Evolutionary conservation across 306 rosid genomes (phyloP).

Genomic region (Medicago ruthenica): DNA sequence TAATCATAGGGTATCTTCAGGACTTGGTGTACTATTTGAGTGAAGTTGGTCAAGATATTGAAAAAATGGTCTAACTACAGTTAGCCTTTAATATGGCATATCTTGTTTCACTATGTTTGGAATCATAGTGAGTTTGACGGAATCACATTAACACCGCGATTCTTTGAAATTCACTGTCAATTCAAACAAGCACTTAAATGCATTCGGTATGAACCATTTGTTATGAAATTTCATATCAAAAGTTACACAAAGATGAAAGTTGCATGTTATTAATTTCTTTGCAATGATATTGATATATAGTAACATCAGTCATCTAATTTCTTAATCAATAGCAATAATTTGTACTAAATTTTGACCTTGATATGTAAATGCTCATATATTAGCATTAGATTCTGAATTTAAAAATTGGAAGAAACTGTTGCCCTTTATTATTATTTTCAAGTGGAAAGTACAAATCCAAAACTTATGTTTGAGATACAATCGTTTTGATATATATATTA

Average conservation of each 20-base stretch:
- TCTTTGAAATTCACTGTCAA: not conserved
- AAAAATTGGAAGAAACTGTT: conserved; percentile 6
- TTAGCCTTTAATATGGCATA: too few species aligned
- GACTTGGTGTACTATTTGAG: too few species aligned
- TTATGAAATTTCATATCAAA: conserved; percentile 11
- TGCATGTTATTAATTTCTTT: not conserved
- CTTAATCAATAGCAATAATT: not conserved
- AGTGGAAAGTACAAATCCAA: conserved; percentile 14
- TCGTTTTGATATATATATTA: not conserved
- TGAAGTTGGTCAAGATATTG: too few species aligned
- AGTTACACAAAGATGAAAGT: not conserved
- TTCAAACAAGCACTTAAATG: not conserved
- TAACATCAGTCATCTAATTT: conserved; percentile 24
- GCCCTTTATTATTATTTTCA: conserved; percentile 9
- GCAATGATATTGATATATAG: too few species aligned
- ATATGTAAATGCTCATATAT: conserved; percentile 3
- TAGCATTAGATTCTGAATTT: conserved; percentile 31
- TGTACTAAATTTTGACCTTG: not conserved
- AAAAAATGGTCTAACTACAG: too few species aligned
- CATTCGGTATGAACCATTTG: conserved; percentile 5
- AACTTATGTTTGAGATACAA: not conserved
- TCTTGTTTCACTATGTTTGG: too few species aligned
- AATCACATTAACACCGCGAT: not conserved
- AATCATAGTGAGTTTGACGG: too few species aligned
- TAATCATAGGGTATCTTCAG: too few species aligned